Conservation (phyloP, 441 rosid genomes). For the California macrophylla region DNA sequence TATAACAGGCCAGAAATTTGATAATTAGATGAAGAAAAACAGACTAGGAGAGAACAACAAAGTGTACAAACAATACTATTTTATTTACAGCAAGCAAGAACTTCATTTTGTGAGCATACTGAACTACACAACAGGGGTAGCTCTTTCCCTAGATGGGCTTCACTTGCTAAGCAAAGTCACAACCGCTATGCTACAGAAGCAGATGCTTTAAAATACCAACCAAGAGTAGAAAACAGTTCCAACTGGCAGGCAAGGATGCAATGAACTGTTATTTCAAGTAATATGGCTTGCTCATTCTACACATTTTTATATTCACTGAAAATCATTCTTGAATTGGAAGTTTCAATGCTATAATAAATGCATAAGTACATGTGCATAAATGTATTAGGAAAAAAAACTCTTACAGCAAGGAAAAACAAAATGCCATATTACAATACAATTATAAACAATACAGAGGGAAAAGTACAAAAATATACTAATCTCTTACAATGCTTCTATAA, state of each 20-base stretch:
- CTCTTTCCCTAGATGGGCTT: no score
- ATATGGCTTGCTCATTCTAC: background rate
- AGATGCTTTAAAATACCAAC: background rate
- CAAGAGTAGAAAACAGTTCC: slow-evolving; percentile 1
- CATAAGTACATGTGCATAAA: background rate
- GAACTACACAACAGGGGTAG: no score
- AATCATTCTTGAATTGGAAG: no score
- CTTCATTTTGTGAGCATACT: no score
- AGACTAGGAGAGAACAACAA: no score
- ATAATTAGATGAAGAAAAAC: no score
- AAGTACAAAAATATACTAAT: background rate
- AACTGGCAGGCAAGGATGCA: background rate
- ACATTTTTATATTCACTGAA: background rate
- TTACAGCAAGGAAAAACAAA: background rate
- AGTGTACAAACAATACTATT: no score
- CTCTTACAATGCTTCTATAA: background rate
- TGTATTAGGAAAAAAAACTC: background rate
- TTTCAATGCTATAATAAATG: no score
- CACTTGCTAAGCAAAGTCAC: background rate
- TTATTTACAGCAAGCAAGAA: no score
- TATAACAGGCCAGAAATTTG: no score
- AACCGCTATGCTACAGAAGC: background rate
- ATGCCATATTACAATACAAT: background rate
- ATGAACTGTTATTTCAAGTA: background rate
- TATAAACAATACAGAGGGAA: background rate